Evolutionary conservation across 345 rosid genomes (phyloP).

Genomic region (Eucalyptus viminalis): DNA sequence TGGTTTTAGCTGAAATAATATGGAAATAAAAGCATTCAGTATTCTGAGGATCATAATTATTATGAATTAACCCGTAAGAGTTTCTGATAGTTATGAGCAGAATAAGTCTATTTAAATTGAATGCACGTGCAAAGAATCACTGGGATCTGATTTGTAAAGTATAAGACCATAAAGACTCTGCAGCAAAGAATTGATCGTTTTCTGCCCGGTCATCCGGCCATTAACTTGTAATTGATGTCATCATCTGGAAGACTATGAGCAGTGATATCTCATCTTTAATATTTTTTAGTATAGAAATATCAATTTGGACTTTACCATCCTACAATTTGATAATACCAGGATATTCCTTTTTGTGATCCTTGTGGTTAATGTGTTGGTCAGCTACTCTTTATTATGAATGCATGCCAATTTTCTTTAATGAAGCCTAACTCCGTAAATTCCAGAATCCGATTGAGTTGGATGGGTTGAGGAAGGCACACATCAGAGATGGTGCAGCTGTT

Average conservation of each 20-base stretch:
- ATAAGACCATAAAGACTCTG: background rate
- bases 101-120: background rate
- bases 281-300: background rate
- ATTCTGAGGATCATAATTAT: background rate
- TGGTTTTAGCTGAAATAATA: background rate
- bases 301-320: background rate
- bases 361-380: background rate
- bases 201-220: background rate
- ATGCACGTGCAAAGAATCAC: background rate
- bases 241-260: background rate
- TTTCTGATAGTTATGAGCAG: background rate
- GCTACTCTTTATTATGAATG: background rate
- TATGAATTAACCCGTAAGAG: background rate
- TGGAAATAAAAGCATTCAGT: background rate
- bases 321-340: background rate
- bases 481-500: constrained; percentile 98
- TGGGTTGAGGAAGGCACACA: constrained; percentile 77
- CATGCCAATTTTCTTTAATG: background rate
- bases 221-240: background rate
- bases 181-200: background rate
- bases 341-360: background rate
- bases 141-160: background rate
- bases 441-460: constrained; percentile 89
- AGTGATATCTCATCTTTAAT: background rate
- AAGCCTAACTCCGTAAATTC: background rate